Percentiles rank a stretch among this genome's conserved stretches.
These are phyloP conservation scores for Saraca asoca DNA, from an alignment of 331 rosid species.

Conservation along the genomic window DNA sequence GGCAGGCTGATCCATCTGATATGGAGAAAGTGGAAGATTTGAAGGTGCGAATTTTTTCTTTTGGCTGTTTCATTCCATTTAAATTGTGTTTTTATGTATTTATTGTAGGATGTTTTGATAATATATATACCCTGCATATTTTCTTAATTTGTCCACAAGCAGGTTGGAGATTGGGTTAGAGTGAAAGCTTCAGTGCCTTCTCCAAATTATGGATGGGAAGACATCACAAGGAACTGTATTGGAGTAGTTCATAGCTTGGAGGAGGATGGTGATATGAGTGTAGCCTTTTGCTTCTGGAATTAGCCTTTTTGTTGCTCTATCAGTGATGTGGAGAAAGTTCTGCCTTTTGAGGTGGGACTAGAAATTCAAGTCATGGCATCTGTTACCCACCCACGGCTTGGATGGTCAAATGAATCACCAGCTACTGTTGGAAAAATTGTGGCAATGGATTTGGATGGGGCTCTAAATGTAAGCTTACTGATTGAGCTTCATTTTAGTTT, in stretches of 20 bases:
- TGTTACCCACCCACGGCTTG: conserved; percentile 83
- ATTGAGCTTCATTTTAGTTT: conserved; percentile 20
- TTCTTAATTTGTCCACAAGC: conserved; percentile 29
- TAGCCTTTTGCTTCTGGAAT: conserved; percentile 98
- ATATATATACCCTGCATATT: conserved; percentile 21
- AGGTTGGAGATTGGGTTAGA: conserved; percentile 99
- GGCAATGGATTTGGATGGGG: conserved; percentile 95
- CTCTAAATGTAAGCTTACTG: conserved; percentile 90
- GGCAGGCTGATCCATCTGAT: conserved; percentile 99
- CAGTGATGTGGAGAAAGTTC: conserved; percentile 90
- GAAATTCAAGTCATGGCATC: conserved; percentile 79
- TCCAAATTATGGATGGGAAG: conserved; percentile 99
- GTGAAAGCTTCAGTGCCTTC: conserved; percentile 96
- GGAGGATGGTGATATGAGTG: conserved; percentile 92
- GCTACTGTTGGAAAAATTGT: conserved; percentile 85
- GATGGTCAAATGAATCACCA: conserved; percentile 93
- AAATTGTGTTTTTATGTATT: conserved; percentile 15
- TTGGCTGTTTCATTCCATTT: conserved; percentile 24
- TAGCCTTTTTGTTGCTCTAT: conserved; percentile 87
- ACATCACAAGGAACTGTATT: conserved; percentile 81
- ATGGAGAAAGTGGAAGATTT: conserved; percentile 98
- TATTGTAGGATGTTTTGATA: conserved; percentile 11
- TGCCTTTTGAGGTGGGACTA: conserved; percentile 87
- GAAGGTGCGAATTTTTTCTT: conserved; percentile 65
- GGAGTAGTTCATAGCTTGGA: conserved; percentile 91